These are phyloP conservation scores for Microthlaspi erraticum DNA, from an alignment of 345 rosid genomes.

Conservation along the genomic window DNA sequence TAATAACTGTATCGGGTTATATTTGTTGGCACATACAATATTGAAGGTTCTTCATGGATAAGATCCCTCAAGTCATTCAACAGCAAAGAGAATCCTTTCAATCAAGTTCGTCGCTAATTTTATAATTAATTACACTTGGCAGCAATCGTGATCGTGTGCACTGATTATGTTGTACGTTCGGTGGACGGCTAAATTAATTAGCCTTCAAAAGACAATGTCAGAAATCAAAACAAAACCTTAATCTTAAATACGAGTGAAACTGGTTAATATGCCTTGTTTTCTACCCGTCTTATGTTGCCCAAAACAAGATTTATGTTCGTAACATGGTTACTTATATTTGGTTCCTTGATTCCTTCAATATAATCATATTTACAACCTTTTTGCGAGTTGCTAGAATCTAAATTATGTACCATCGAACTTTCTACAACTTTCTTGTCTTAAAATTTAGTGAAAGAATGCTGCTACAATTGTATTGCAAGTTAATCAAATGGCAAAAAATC, in stretches of 20 bases:
- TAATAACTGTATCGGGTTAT: too few species aligned
- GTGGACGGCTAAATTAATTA: too few species aligned
- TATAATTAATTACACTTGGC: too few species aligned
- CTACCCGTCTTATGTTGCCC: too few species aligned
- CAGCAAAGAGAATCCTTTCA: too few species aligned
- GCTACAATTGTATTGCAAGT: neutral
- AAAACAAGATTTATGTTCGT: neutral
- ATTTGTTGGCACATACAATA: too few species aligned
- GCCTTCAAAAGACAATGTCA: too few species aligned
- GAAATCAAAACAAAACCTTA: neutral
- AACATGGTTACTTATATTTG: neutral
- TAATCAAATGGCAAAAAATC: neutral
- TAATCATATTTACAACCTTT: constrained; percentile 1
- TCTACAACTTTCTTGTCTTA: neutral
- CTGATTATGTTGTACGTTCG: too few species aligned
- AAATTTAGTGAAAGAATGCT: neutral
- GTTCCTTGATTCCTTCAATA: neutral
- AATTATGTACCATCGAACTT: neutral
- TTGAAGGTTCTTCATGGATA: too few species aligned
- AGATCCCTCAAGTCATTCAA: too few species aligned
- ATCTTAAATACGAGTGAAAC: neutral
- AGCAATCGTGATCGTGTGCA: too few species aligned
- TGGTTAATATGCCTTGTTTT: neutral
- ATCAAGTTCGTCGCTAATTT: too few species aligned
- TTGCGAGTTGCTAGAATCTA: neutral